A percentile compares a stretch with the other conserved stretches of the same genome.
phyloP scores from a whole-genome alignment of 2,329 filamentous ascomycete species.

The Canariomyces notabilis region DNA sequence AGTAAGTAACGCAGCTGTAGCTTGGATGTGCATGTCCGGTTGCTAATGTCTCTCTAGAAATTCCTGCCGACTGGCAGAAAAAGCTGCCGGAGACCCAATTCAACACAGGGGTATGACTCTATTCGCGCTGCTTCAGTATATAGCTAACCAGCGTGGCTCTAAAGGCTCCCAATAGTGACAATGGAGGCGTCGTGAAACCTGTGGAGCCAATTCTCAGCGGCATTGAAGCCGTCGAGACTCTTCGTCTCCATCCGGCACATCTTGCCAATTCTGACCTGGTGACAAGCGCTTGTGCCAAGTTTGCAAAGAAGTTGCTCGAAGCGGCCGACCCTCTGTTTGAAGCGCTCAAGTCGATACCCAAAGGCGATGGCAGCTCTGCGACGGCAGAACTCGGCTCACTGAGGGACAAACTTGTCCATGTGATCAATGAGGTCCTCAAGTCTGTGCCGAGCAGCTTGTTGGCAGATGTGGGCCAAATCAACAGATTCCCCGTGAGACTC shows the following conservation, averaged over 20 bases:
- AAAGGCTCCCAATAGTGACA: too few species aligned
- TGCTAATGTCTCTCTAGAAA: conserved; percentile 13
- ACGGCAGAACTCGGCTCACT: conserved; percentile 5
- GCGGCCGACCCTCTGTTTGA: too few species aligned
- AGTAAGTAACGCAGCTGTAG: neutral
- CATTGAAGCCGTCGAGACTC: conserved; percentile 15
- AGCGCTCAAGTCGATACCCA: too few species aligned
- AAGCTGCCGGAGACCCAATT: conserved; percentile 12
- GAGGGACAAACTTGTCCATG: conserved; percentile 17
- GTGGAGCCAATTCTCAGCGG: conserved; percentile 15
- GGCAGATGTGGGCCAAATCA: conserved; percentile 11
- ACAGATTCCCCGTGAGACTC: conserved; percentile 10
- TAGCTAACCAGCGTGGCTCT: neutral
- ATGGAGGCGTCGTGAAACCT: conserved; percentile 13
- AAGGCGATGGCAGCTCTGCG: conserved; percentile 1
- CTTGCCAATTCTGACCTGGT: conserved; percentile 10
- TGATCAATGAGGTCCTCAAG: conserved; percentile 15
- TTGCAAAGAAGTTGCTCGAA: too few species aligned
- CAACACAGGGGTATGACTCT: conserved; percentile 4
- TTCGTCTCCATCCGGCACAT: conserved; percentile 21
- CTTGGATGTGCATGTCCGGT: neutral
- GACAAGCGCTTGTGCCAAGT: conserved; percentile 7
- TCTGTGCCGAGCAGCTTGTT: conserved; percentile 12
- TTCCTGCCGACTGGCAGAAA: conserved; percentile 21
- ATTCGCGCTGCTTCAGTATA: neutral